phyloP scores from a whole-genome alignment of 176 grass and related monocot species.

The Oryza nivara region DNA sequence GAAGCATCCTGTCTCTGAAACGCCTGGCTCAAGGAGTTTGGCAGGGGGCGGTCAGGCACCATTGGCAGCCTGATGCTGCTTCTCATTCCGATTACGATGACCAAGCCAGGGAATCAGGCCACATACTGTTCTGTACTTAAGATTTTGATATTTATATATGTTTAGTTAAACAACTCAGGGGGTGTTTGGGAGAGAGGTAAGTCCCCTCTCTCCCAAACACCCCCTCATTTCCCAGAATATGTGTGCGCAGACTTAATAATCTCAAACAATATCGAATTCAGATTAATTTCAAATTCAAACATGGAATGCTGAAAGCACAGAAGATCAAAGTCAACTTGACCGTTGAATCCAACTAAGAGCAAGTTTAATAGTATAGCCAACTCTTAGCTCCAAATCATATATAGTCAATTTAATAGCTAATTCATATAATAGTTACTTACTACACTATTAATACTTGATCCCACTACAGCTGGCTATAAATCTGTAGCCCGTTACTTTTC shows the following conservation, averaged over 20 bases:
- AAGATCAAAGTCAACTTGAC: constrained; percentile 26
- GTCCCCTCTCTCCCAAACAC: no score
- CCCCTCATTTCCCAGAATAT: no score
- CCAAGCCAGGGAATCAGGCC: no score
- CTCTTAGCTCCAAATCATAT: no score
- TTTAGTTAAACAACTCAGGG: background rate
- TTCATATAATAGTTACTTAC: no score
- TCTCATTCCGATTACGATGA: background rate
- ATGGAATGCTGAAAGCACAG: constrained; percentile 4
- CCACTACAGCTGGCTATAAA: no score
- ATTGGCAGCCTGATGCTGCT: constrained; percentile 5
- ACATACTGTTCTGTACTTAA: no score
- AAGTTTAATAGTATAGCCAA: no score
- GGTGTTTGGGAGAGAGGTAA: no score
- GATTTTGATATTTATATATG: background rate
- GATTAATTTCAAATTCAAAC: background rate
- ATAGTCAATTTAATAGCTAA: no score
- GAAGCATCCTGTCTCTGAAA: constrained; percentile 1
- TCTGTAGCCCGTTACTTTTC: no score
- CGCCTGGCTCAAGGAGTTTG: background rate
- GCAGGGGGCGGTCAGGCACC: background rate
- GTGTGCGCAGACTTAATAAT: background rate
- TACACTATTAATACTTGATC: no score
- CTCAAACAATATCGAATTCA: background rate
- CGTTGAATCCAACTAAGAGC: constrained; percentile 18